Conservation (phyloP, 805 yeast species). For the Scheffersomyces lignosus region DNA sequence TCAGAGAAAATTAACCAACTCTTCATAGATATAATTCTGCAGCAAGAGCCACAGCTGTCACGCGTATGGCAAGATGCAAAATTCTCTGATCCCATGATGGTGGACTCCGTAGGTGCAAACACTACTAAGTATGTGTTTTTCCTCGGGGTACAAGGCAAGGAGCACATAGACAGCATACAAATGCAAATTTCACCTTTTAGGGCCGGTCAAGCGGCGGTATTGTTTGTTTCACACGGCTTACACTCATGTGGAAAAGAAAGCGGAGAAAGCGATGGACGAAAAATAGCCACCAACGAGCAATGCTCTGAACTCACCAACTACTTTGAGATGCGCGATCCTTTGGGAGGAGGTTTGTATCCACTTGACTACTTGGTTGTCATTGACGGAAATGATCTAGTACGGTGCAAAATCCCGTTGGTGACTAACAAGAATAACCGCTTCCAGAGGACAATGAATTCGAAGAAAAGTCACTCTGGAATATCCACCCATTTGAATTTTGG, state of each 20-base stretch:
- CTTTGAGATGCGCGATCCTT: slow-evolving; percentile 29
- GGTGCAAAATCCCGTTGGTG: slow-evolving; percentile 10
- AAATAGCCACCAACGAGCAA: slow-evolving; percentile 10
- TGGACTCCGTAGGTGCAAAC: not conserved
- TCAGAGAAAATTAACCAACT: too few relatives aligned
- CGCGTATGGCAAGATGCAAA: not conserved
- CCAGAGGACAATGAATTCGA: not conserved
- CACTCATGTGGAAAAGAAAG: slow-evolving; percentile 7
- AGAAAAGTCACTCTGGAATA: slow-evolving; percentile 3
- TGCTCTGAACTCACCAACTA: slow-evolving; percentile 23
- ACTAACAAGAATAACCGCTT: slow-evolving; percentile 1
- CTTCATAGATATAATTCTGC: too few relatives aligned
- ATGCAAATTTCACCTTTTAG: slow-evolving; percentile 6
- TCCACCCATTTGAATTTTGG: slow-evolving; percentile 8
- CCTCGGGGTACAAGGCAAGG: slow-evolving; percentile 34
- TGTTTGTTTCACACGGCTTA: slow-evolving; percentile 17
- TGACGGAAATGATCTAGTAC: slow-evolving; percentile 12
- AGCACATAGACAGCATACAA: slow-evolving; percentile 17
- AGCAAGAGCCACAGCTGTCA: too few relatives aligned
- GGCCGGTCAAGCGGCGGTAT: not conserved
- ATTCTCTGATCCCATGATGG: not conserved
- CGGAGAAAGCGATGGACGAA: not conserved
- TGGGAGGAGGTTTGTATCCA: slow-evolving; percentile 40
- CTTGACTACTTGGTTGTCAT: slow-evolving; percentile 26
- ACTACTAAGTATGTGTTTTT: slow-evolving; percentile 20